Percentiles rank a stretch among this genome's conserved stretches.
Evolutionary conservation across 805 yeast species (phyloP).

Genomic region (Lachancea waltii): DNA sequence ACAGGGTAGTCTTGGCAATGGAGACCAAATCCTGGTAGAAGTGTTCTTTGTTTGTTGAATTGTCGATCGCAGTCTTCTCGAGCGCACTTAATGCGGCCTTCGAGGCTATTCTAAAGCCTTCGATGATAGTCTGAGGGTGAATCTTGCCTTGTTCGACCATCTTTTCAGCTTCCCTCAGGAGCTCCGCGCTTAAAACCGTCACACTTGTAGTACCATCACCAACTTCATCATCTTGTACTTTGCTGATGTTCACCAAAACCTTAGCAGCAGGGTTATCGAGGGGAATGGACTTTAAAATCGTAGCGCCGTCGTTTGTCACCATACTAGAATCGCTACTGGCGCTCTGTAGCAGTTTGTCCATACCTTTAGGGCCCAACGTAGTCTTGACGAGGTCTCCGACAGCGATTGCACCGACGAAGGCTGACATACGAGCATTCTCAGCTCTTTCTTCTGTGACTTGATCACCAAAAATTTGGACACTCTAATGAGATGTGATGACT

Average conservation of each 20-base stretch:
- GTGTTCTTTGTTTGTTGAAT: slow-evolving; percentile 47
- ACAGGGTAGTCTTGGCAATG: slow-evolving; percentile 88
- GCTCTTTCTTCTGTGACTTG: slow-evolving; percentile 97
- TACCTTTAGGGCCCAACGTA: slow-evolving; percentile 96
- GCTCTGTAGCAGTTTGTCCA: slow-evolving; percentile 91
- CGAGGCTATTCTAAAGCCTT: slow-evolving; percentile 87
- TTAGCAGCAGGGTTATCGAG: slow-evolving; percentile 97
- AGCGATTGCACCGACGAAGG: slow-evolving; percentile 98
- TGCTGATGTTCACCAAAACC: slow-evolving; percentile 86
- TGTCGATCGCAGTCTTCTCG: slow-evolving; percentile 68
- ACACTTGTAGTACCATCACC: slow-evolving; percentile 99
- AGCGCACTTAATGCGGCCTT: slow-evolving; percentile 80
- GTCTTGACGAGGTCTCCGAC: slow-evolving; percentile 95
- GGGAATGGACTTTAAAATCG: slow-evolving; percentile 88
- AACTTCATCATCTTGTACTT: slow-evolving; percentile 96
- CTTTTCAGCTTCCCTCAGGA: slow-evolving; percentile 89
- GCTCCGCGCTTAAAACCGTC: slow-evolving; percentile 83
- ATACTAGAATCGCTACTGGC: slow-evolving; percentile 71
- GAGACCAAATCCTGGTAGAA: slow-evolving; percentile 74
- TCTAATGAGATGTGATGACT: slow-evolving; percentile 16
- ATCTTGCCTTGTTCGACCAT: slow-evolving; percentile 78
- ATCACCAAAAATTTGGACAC: slow-evolving; percentile 90
- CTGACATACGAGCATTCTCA: slow-evolving; percentile 94
- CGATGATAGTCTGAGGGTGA: slow-evolving; percentile 96
- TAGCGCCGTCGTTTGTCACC: slow-evolving; percentile 98